phyloP scores from a whole-genome alignment of 495 filamentous ascomycete species.

The Viridothelium virens region DNA sequence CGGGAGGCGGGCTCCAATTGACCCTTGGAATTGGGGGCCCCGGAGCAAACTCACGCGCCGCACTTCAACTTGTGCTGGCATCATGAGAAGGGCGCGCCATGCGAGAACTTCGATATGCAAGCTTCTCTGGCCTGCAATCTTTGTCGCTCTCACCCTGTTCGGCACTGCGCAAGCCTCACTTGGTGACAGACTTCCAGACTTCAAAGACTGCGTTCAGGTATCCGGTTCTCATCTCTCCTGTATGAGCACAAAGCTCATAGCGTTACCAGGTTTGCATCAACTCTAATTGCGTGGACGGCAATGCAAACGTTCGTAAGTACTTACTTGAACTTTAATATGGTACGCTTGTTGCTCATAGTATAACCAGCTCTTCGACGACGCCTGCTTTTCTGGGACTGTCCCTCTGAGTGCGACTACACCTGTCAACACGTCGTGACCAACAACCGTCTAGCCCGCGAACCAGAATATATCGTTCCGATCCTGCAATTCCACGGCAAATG shows the following conservation, averaged over 20 bases:
- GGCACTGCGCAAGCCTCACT: conserved; percentile 57
- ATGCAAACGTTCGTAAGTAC: conserved; percentile 48
- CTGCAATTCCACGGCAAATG: conserved; percentile 99
- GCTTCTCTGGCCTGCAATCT: conserved; percentile 11
- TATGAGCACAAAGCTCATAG: conserved; percentile 9
- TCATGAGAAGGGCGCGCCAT: neutral
- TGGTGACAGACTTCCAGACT: conserved; percentile 84
- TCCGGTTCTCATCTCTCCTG: neutral
- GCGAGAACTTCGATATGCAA: neutral
- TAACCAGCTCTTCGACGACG: conserved; percentile 55
- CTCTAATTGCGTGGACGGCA: conserved; percentile 61
- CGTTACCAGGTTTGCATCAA: conserved; percentile 61
- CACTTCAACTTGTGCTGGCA: neutral
- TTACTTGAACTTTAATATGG: neutral
- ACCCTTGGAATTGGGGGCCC: neutral
- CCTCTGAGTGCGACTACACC: conserved; percentile 92
- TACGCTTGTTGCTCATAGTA: conserved; percentile 11
- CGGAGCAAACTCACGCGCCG: neutral
- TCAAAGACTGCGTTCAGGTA: conserved; percentile 82
- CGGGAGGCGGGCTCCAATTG: neutral
- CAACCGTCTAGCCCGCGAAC: conserved; percentile 55
- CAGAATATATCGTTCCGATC: conserved; percentile 55
- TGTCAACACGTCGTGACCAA: conserved; percentile 93
- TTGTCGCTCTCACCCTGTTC: conserved; percentile 36
- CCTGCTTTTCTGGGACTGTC: conserved; percentile 72